A percentile compares a stretch with the other conserved stretches of the same genome.
Conservation (phyloP, 2,329 filamentous ascomycete genomes). For the Ceratocystiopsis sp. region DNA sequence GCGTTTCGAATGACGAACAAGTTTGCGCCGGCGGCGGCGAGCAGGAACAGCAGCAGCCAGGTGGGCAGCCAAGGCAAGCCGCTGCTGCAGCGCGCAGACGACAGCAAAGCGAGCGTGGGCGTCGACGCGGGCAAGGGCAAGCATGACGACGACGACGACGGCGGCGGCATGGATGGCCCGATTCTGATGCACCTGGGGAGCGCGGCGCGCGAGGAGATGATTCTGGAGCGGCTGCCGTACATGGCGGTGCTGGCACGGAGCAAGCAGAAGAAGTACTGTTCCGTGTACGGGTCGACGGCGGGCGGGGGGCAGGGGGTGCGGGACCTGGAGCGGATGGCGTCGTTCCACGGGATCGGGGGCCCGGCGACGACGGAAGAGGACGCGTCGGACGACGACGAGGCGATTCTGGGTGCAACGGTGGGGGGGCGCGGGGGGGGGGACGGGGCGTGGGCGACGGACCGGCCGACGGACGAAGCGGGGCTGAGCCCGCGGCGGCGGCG, state of each 20-base stretch:
- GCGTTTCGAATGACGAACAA: conserved; percentile 10
- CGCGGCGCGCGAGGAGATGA: conserved; percentile 52
- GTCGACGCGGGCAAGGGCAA: too few relatives aligned
- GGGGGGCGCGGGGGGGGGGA: conserved; percentile 11
- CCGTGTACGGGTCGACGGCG: conserved; percentile 10
- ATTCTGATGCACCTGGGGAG: conserved; percentile 41
- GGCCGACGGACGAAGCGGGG: conserved; percentile 34
- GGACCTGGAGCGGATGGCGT: conserved; percentile 51
- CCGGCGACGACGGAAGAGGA: conserved; percentile 21
- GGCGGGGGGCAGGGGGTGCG: conserved; percentile 21
- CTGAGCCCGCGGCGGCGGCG: conserved; percentile 27
- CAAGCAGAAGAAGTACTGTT: conserved; percentile 15
- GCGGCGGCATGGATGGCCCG: conserved; percentile 3
- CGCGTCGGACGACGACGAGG: background rate
- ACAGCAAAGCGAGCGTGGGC: too few relatives aligned
- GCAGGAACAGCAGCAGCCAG: conserved; percentile 1
- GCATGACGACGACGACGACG: background rate
- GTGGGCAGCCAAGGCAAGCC: background rate
- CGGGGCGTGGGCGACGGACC: conserved; percentile 45
- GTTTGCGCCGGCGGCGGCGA: conserved; percentile 4
- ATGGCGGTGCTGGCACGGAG: conserved; percentile 47
- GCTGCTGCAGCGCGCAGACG: too few relatives aligned
- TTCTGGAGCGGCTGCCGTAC: conserved; percentile 79
- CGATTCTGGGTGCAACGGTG: conserved; percentile 2
- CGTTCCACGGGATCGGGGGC: conserved; percentile 42